These are phyloP conservation scores for Scedosporium minutisporum DNA, from an alignment of 2,329 filamentous ascomycete genomes.

Conservation along the genomic window DNA sequence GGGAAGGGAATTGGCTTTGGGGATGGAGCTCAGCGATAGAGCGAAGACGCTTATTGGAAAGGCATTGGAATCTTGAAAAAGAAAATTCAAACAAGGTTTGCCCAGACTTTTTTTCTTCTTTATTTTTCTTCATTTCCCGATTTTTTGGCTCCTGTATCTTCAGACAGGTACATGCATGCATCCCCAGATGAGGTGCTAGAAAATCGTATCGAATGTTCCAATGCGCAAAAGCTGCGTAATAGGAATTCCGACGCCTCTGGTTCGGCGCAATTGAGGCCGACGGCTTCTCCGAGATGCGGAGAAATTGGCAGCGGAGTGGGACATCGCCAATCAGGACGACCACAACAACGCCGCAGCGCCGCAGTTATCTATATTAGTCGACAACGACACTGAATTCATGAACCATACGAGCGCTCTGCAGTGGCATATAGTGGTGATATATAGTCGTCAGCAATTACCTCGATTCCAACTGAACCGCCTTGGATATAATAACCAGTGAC, in stretches of 20 bases:
- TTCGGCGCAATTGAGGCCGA: constrained; percentile 4
- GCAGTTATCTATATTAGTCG: background rate
- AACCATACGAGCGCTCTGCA: background rate
- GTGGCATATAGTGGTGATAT: too few relatives aligned
- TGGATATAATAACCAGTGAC: too few relatives aligned
- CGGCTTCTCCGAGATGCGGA: background rate
- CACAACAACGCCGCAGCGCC: background rate
- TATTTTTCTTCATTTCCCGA: too few relatives aligned
- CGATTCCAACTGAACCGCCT: too few relatives aligned
- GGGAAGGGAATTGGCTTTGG: constrained; percentile 55
- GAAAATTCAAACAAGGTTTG: too few relatives aligned
- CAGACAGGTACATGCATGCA: too few relatives aligned
- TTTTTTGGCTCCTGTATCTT: too few relatives aligned
- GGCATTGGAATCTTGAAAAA: constrained; percentile 35
- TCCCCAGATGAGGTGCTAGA: too few relatives aligned
- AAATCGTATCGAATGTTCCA: background rate
- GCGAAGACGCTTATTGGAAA: constrained; percentile 52
- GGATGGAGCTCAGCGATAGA: constrained; percentile 54
- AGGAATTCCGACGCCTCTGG: background rate
- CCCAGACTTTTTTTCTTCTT: too few relatives aligned
- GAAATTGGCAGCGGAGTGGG: background rate
- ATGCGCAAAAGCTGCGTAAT: background rate
- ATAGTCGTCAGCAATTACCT: too few relatives aligned
- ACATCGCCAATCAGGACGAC: background rate
- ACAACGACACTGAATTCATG: background rate